Base-by-base conservation (phyloP, 176 grass and related monocot species). In the Oryza glaberrima region DNA sequence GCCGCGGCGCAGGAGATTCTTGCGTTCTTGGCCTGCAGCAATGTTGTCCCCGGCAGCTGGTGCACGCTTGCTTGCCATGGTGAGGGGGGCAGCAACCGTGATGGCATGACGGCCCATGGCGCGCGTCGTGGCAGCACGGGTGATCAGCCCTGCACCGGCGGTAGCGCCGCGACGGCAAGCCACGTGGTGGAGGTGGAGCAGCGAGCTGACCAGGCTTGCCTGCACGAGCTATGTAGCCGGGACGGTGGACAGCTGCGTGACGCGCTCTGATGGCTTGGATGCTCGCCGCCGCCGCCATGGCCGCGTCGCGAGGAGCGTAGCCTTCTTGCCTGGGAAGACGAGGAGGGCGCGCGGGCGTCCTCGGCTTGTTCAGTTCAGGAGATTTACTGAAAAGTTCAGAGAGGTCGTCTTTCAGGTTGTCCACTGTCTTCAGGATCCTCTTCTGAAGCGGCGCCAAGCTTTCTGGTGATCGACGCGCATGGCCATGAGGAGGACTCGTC, bases 361-460 rank as follows among this genome's bases (percentile, higher is more conserved):
- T 52, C 11, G 60, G 49, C 3, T 90, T 87, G 2, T 90, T 87
- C 1, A 68, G 64, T 41, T 92, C 91, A 20, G 77, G 87, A 5
- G 89, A 85, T 28, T 88, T 88, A 12, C 79, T 79, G 73, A 98
- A 93, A 7, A 98, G 83, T 47, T 98, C 87, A 47, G 87, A 84
- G 26, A 98, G 89, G 28, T 98, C 92, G 5, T 81, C 85, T 72
- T 85, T 95, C 72, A 98, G 89, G 38, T 90, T 84, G 23, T 98
- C 96, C 60, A 95, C 93, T 12, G 82, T 94, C 88, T 81, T 90
- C 5, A 95, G 79, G 73, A 98, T 95, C 91, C 85, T 89, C 60
- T 82, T 77, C 19, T 84, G 79, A 16, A 87, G 51, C 0, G 88
- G 84, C 6, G 67, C 70, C 84, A 86, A 23, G 65, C 26, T 78